phyloP scores from a whole-genome alignment of 2,329 filamentous ascomycete species.

The Cytospora paraplurivora region DNA sequence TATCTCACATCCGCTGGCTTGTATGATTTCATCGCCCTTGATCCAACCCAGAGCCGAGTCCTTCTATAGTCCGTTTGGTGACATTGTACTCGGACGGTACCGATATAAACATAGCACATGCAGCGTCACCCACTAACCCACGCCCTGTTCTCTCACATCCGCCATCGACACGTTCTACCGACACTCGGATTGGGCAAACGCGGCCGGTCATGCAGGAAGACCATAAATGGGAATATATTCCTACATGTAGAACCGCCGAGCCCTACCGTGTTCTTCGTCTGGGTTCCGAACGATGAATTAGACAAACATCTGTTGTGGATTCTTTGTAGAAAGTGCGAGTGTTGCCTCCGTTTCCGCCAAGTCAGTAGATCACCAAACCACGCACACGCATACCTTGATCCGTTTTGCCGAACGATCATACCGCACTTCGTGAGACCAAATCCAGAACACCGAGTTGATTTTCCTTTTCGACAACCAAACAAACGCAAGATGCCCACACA shows the following conservation, averaged over 20 bases:
- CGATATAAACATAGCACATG: neutral
- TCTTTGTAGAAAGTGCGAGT: neutral
- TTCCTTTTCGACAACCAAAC: conserved; percentile 27
- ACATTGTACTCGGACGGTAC: neutral
- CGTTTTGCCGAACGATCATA: conserved; percentile 17
- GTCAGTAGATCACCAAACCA: conserved; percentile 3
- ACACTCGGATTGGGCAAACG: neutral
- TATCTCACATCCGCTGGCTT: neutral
- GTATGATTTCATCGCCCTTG: neutral
- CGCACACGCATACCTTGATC: conserved; percentile 6
- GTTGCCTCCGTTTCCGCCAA: conserved; percentile 1
- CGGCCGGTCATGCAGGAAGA: conserved; percentile 4
- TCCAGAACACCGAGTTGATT: conserved; percentile 29
- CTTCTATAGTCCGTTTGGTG: neutral
- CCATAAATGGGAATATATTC: conserved; percentile 4
- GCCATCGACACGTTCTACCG: neutral
- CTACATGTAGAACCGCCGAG: conserved; percentile 3
- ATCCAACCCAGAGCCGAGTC: conserved; percentile 1
- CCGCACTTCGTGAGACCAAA: conserved; percentile 27
- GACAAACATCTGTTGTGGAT: conserved; percentile 2
- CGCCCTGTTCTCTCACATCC: neutral
- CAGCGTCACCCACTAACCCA: neutral
- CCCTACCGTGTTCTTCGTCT: neutral
- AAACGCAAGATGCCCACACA: conserved; percentile 27
- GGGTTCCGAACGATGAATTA: neutral